Evolutionary conservation across 1,139 yeast species (phyloP), one percentile per base, ranked within the genome.

Genomic region (Nematodospora anomalae): DNA sequence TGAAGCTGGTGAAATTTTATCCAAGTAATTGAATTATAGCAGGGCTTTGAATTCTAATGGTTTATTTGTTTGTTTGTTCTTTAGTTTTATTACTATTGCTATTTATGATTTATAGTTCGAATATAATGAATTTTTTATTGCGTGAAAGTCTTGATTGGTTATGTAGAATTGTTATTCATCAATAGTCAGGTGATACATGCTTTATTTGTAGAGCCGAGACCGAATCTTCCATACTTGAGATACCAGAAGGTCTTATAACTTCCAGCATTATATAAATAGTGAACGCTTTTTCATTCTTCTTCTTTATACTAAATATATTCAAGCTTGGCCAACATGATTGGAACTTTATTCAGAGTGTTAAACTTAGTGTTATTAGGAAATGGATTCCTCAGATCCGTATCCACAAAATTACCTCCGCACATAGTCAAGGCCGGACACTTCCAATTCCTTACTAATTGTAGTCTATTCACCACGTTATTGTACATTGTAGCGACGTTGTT

Each of bases 381-480:
- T 21, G 42, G 42, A 2, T 33, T 39, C 6, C 15, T 22, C n/a
- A n/a, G n/a, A n/a, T n/a, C n/a, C n/a, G n/a, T n/a, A n/a, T n/a
- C n/a, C n/a, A n/a, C n/a, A 9, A 46, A 46, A 14, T 40, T 42
- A 13, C 85, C 86, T 1, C 62, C 60, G 2, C 61, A 58, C 25
- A 54, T 80, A 28, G 61, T 48, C 1, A 55, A 59, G 13, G 85
- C 77, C 0, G 86, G 87, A 2, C 80, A 74, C 38, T 70, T 70
- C 56, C 86, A 80, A 54, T 80, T 80, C 52, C 60, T 80, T 31
- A 80, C 88, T 10, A 80, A 79, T 50, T 52, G 79, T 8, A 71
- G 82, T 26, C 29, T 42, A 15, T 16, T 32, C 13, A 26, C 30
- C 7, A 36, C 43, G 6, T 9, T 41, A 10, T 12, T 38, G 4